Evolutionary conservation across 805 yeast genomes (phyloP).

Genomic region (Myxozyma neglecta): DNA sequence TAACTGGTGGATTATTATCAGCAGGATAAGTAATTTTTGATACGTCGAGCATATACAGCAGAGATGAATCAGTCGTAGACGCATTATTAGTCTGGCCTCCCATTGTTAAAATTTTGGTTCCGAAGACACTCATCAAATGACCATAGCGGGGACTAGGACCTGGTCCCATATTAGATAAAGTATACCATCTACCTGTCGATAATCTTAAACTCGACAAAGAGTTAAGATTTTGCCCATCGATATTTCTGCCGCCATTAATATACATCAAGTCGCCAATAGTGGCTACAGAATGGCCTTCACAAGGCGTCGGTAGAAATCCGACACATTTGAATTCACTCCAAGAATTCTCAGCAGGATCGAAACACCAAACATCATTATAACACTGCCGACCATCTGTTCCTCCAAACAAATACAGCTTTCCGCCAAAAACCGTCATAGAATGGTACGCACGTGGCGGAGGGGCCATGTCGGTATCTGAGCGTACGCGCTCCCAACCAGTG

Average conservation of each 20-base stretch:
- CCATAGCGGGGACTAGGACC: constrained; percentile 87
- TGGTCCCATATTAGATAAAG: constrained; percentile 53
- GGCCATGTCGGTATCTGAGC: constrained; percentile 48
- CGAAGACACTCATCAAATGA: constrained; percentile 76
- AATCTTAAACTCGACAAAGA: constrained; percentile 75
- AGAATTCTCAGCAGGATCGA: constrained; percentile 62
- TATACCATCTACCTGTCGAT: constrained; percentile 69
- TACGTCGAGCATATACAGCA: constrained; percentile 63
- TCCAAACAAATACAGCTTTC: constrained; percentile 83
- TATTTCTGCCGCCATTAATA: constrained; percentile 85
- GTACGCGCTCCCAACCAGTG: constrained; percentile 74
- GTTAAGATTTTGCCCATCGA: constrained; percentile 65
- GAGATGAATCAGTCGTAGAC: constrained; percentile 50
- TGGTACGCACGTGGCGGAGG: constrained; percentile 92
- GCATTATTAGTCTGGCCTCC: constrained; percentile 76
- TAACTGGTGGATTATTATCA: constrained; percentile 33
- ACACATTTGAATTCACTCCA: constrained; percentile 73
- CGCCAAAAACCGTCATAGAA: constrained; percentile 77
- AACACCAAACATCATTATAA: constrained; percentile 75
- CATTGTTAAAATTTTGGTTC: constrained; percentile 74
- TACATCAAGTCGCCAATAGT: constrained; percentile 75
- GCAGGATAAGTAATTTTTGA: constrained; percentile 46
- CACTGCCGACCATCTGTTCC: constrained; percentile 79
- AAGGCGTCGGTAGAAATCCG: constrained; percentile 79
- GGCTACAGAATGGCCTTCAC: constrained; percentile 89